Evolutionary conservation across 163 green algal species (phyloP), one percentile per base, ranked within the genome.

Genomic region (Trebouxia gelatinosa): DNA sequence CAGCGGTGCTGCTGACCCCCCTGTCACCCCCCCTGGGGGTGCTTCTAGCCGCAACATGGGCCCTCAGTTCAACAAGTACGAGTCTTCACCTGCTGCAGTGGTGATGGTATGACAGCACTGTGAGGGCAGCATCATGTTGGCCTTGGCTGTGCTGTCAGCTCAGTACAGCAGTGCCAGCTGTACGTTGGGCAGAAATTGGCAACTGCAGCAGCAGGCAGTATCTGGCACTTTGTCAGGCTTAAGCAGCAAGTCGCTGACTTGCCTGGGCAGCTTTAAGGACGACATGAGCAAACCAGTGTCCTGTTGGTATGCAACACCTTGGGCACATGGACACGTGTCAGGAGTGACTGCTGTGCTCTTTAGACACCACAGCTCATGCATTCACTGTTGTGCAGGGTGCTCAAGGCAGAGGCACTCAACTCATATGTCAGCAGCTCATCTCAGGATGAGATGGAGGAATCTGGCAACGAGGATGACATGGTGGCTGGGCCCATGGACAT

Each of bases 401-500:
- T 76, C 32, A 78, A 75, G 19, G 26, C 21, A 28, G 58, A 80
- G 31, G 75, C 38, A 1, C 32, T 70, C 57, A 34, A 51, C 21
- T 72, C 64, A 2, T 79, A 61, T 48, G 58, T 31, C 35, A 83
- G 78, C 71, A 83, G 71, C 61, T 64, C 38, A 54, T 83, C 78
- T 7, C 58, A 66, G 50, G 77, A 81, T 11, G 29, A 54, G 9
- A 83, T 70, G 40, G 78, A 38, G 32, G 46, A 51, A n/a, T 51
- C 19, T 38, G 78, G 34, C 23, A 66, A 35, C 35, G 80, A 78
- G 57, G 79, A 80, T 40, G 80, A 84, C 17, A 7, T 65, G 16
- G 35, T 80, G 9, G 43, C 77, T 46, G 80, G 80, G 13, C 39
- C 43, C 37, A 84, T 84, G 80, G 80, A 84, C 31, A 81, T 84